Conservation (phyloP, 805 yeast species). For the Saccharomycopsis sp. region DNA sequence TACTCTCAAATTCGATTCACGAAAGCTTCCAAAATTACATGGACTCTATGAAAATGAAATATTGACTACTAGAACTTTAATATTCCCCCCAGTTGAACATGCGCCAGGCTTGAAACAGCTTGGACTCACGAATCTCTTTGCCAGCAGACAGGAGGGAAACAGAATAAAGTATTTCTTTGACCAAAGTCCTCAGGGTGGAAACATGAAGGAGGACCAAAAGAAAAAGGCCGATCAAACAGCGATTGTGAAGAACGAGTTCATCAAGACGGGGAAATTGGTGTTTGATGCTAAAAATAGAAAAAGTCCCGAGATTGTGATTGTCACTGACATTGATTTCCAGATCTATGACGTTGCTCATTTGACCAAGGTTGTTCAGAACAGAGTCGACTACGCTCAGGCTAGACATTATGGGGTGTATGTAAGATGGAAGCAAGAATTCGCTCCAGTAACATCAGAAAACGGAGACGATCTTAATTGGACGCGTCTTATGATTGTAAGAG, state of each 20-base stretch:
- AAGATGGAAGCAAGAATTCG: conserved; percentile 80
- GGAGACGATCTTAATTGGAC: conserved; percentile 53
- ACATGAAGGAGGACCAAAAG: neutral
- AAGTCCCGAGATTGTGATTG: conserved; percentile 64
- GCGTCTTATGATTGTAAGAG: conserved; percentile 57
- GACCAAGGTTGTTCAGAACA: conserved; percentile 69
- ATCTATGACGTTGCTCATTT: conserved; percentile 53
- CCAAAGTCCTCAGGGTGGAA: conserved; percentile 10
- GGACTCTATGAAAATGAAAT: conserved; percentile 42
- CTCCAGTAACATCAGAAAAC: conserved; percentile 48
- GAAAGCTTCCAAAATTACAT: conserved; percentile 31
- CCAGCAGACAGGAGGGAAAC: conserved; percentile 7
- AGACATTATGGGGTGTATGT: conserved; percentile 80
- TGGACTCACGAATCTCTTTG: conserved; percentile 44
- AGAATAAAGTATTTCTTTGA: conserved; percentile 23
- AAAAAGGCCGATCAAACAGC: conserved; percentile 26
- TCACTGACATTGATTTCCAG: conserved; percentile 73
- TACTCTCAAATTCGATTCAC: conserved; percentile 9
- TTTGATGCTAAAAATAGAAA: conserved; percentile 32
- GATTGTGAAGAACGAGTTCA: conserved; percentile 49
- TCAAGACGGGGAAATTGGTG: conserved; percentile 58
- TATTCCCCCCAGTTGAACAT: conserved; percentile 73
- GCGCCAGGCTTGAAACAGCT: conserved; percentile 55
- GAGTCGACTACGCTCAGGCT: conserved; percentile 80
- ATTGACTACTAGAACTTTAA: conserved; percentile 44